Base-by-base conservation (phyloP, 768 basidiomycete genomes). In the Phanerodontia chrysosporium region DNA sequence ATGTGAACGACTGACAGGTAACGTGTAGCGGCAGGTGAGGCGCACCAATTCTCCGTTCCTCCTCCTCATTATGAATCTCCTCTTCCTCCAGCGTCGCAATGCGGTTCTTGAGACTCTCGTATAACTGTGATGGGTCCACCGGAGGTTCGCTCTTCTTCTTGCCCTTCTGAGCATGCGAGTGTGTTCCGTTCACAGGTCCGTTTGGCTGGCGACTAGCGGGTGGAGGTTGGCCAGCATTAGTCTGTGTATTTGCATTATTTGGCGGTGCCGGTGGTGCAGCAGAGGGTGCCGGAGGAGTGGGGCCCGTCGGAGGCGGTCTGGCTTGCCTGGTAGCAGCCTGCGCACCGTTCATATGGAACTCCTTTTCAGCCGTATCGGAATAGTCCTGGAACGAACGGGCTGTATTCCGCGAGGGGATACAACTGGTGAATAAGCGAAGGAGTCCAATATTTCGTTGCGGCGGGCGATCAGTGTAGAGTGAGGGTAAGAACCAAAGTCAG, bases 31-130 rank as follows among this genome's bases (percentile, higher is more conserved):
- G 39, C 39, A 10, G 4, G 39, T 18, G 4, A 18, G 39, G 22
- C 52, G 39, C 52, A 93, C 92, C 83, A 65, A 85, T 90, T 70
- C 79, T 78, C 64, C 80, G 79, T 69, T 93, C 92, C 72, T 94
- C 92, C 72, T 95, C 92, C 68, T 93, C 92, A 66, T 90, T 90
- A 32, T 90, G 76, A 7, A 88, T 87, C 67, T 90, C 89, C 68
- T 92, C 92, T 71, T 93, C 92, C 69, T 95, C 92, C 63, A 95
- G 75, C 45, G 90, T 91, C 5, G 92, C 90, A 73, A 95, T 95
- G 71, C 91, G 81, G 71, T 79, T 93, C 82, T 89, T 92, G 67
- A 95, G 78, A 56, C 85, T 89, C 72, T 93, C 92, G 70, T 92
- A 92, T 89, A 94, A 90, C 44, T 84, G 81, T 1, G 85, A 87